Base-by-base conservation (phyloP, 768 basidiomycete genomes). In the Pleurotus pulmonarius region DNA sequence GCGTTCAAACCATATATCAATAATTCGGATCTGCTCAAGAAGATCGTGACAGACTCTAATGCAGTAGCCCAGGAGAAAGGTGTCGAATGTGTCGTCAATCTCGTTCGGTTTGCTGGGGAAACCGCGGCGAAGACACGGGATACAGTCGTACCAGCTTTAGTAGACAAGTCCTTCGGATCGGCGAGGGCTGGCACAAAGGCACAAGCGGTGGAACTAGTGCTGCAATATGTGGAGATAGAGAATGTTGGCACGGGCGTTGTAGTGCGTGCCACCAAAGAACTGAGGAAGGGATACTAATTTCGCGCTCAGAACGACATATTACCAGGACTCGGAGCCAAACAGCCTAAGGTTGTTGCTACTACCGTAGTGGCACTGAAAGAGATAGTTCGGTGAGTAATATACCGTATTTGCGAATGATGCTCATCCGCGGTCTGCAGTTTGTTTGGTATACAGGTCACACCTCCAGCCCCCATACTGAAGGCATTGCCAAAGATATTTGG, bases 41-140 rank as follows among this genome's bases (percentile, higher is more conserved):
- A 88, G 73, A 86, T 95, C 64, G 92, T 77, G 37, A 86, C 86
- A 3, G 97, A 99, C 65, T 77, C 94, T 1, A 98, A 98, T 70
- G 97, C 90, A 24, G 96, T 98, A 26, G 95, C 96, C 9, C 97
- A 99, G 72, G 97, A 99, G 77, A 98, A 96, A 68, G 97, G 92
- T 29, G 82, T 98, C 4, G 96, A 98, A 67, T 93, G 90, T 63
- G 73, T 95, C 34, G 84, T 89, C 54, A 79, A 87, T 26, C 80
- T 98, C 57, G 86, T 97, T 62, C 92, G 94, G 73, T 92, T 87
- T 66, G 91, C 94, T 5, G 97, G 96, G 58, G 93, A 95, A 79
- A 87, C 81, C 45, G 85, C 89, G 45, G 88, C 88, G 46, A 87
- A 85, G 73, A 88, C 90, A 40, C 80, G 92, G 64, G 83, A 90